Evolutionary conservation across 2,329 filamentous ascomycete genomes (phyloP).

Genomic region (Microdochium bolleyi): DNA sequence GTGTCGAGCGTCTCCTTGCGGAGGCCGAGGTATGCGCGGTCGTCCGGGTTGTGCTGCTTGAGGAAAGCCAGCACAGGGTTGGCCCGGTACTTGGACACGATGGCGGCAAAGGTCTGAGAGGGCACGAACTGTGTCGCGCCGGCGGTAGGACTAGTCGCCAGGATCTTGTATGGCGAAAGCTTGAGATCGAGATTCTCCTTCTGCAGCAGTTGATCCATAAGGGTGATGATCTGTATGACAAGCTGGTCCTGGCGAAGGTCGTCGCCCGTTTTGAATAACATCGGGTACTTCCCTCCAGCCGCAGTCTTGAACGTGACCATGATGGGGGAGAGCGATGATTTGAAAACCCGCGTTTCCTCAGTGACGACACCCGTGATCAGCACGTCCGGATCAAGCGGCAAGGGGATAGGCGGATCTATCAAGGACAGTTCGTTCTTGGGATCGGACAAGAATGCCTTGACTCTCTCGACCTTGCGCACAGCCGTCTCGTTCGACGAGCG

Average conservation of each 20-base stretch:
- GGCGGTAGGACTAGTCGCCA: slow-evolving; percentile 83
- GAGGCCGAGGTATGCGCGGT: slow-evolving; percentile 71
- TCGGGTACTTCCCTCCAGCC: slow-evolving; percentile 70
- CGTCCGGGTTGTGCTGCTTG: slow-evolving; percentile 81
- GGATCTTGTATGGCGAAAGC: slow-evolving; percentile 89
- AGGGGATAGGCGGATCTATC: slow-evolving; percentile 78
- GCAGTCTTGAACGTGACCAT: slow-evolving; percentile 84
- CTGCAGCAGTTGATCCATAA: slow-evolving; percentile 92
- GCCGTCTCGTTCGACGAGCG: slow-evolving; percentile 73
- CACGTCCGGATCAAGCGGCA: slow-evolving; percentile 82
- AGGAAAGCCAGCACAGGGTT: slow-evolving; percentile 75
- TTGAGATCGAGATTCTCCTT: slow-evolving; percentile 97
- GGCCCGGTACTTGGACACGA: slow-evolving; percentile 72
- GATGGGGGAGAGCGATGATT: slow-evolving; percentile 86
- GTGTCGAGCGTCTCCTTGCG: slow-evolving; percentile 90
- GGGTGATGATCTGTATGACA: slow-evolving; percentile 91
- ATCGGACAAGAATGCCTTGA: slow-evolving; percentile 80
- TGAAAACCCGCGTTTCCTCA: slow-evolving; percentile 87
- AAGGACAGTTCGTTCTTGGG: slow-evolving; percentile 79
- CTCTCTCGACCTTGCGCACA: slow-evolving; percentile 69
- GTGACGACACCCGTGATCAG: slow-evolving; percentile 72
- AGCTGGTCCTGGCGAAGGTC: slow-evolving; percentile 95
- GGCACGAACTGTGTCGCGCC: slow-evolving; percentile 92
- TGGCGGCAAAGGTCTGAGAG: slow-evolving; percentile 75
- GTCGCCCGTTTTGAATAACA: slow-evolving; percentile 96